Evolutionary conservation across 2,329 filamentous ascomycete genomes (phyloP).

Genomic region (Clonostachys sp.): DNA sequence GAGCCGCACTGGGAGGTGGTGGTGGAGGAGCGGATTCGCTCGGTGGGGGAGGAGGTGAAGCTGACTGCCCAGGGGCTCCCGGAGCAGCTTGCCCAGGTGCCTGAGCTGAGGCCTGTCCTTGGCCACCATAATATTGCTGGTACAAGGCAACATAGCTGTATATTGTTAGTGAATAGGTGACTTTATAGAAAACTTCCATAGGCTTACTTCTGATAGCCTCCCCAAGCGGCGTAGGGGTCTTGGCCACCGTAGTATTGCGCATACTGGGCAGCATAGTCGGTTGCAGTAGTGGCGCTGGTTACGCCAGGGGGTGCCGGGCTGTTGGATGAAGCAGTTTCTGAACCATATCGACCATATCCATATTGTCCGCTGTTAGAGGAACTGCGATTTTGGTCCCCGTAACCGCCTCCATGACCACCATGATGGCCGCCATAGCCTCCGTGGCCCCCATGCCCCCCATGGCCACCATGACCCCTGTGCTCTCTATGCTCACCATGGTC

Average conservation of each 20-base stretch:
- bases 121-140: constrained; percentile 60
- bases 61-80: constrained; percentile 34
- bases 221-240: constrained; percentile 88
- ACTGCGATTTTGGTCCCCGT: constrained; percentile 20
- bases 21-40: constrained; percentile 60
- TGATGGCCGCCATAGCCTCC: constrained; percentile 26
- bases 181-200: neutral
- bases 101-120: constrained; percentile 15
- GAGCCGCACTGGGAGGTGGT: constrained; percentile 46
- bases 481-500: constrained; percentile 34
- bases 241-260: constrained; percentile 72
- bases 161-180: constrained; percentile 11
- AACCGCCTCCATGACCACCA: constrained; percentile 23
- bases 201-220: constrained; percentile 74
- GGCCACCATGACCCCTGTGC: constrained; percentile 33
- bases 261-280: constrained; percentile 76
- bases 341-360: constrained; percentile 19
- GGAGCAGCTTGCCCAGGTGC: constrained; percentile 6
- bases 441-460: constrained; percentile 32
- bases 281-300: constrained; percentile 15
- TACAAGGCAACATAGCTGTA: constrained; percentile 64
- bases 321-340: constrained; percentile 21
- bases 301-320: constrained; percentile 23
- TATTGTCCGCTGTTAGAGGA: constrained; percentile 18
- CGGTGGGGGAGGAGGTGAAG: constrained; percentile 52